A percentile compares a stretch with the other conserved stretches of the same genome.
Conservation (phyloP, 2,329 filamentous ascomycete genomes). For the Alternaria arbusti region DNA sequence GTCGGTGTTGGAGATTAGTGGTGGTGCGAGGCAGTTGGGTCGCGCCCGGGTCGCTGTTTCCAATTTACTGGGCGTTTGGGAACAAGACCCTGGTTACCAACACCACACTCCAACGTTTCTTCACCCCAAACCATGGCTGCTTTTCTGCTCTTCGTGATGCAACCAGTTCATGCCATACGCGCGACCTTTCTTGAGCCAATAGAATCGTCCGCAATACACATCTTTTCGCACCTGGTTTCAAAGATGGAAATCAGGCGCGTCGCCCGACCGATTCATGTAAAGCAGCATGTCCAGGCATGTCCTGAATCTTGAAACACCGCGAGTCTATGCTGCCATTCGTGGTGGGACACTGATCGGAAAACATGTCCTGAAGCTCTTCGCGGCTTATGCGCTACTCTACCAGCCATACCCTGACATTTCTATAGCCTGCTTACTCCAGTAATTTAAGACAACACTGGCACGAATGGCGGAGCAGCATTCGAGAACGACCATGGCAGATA, state of each 20-base stretch:
- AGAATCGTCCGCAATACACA: background rate
- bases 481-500: background rate
- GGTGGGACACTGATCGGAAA: background rate
- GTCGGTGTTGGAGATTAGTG: conserved; percentile 6
- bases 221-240: background rate
- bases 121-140: background rate
- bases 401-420: background rate
- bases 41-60: conserved; percentile 16
- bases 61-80: conserved; percentile 19
- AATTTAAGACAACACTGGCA: background rate
- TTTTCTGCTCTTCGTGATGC: background rate
- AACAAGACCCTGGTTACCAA: conserved; percentile 7
- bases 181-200: background rate
- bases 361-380: background rate
- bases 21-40: conserved; percentile 3
- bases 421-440: background rate
- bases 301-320: conserved; percentile 4
- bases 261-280: background rate
- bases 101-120: background rate
- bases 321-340: background rate
- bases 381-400: background rate
- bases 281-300: background rate
- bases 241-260: background rate
- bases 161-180: background rate
- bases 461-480: background rate